Conservation (phyloP, 176 grass and related monocot genomes). For the Olyra latifolia region DNA sequence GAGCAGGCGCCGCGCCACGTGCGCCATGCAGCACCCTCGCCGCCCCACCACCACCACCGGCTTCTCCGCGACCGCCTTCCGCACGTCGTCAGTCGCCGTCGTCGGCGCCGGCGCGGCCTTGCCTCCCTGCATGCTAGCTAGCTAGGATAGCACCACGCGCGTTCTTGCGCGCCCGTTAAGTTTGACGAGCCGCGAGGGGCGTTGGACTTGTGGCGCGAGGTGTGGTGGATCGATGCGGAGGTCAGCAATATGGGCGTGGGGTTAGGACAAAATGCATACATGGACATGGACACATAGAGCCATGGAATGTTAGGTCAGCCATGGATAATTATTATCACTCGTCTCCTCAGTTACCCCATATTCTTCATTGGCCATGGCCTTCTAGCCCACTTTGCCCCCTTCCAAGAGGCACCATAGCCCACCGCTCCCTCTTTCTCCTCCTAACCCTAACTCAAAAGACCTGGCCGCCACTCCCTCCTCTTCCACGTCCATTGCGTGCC, state of each 20-base stretch:
- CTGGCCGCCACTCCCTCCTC: too few species aligned
- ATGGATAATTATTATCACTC: background rate
- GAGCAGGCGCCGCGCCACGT: constrained; percentile 62
- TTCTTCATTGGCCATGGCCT: too few species aligned
- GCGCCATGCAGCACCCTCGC: constrained; percentile 72
- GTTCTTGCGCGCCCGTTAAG: background rate
- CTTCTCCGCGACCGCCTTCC: constrained; percentile 57
- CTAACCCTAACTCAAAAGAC: too few species aligned
- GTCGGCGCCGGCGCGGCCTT: background rate
- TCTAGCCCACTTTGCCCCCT: too few species aligned
- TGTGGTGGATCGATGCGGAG: background rate
- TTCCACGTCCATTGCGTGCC: too few species aligned
- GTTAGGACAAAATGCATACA: background rate
- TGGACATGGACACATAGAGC: background rate
- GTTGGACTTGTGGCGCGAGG: background rate
- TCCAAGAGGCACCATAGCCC: too few species aligned
- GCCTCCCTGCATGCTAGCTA: constrained; percentile 7
- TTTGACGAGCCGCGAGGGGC: background rate
- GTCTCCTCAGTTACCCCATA: background rate
- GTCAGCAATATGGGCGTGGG: background rate
- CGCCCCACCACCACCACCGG: constrained; percentile 74
- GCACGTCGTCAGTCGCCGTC: constrained; percentile 17
- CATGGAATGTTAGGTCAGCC: constrained; percentile 15
- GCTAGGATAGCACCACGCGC: background rate
- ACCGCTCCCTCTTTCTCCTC: too few species aligned